Conservation (phyloP, 345 rosid genomes). For the Euphorbia tirucalli region DNA sequence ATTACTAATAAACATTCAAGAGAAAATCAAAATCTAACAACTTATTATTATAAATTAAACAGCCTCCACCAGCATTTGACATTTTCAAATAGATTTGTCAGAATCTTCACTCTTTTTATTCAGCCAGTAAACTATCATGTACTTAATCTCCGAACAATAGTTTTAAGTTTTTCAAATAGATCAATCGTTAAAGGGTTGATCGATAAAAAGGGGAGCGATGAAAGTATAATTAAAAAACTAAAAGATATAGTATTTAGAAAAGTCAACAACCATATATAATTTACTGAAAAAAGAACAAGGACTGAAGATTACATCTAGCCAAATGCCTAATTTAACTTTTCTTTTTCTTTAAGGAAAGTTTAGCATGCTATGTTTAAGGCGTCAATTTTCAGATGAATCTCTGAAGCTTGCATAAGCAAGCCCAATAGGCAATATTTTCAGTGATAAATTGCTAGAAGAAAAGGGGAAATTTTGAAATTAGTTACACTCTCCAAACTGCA, state of each 20-base stretch:
- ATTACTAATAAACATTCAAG: neutral
- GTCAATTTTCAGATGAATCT: neutral
- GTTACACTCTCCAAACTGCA: conserved; percentile 91
- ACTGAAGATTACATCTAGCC: neutral
- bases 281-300: too few species aligned
- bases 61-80: neutral
- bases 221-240: neutral
- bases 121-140: neutral
- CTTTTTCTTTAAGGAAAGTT: neutral
- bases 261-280: neutral
- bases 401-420: neutral
- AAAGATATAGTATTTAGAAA: neutral
- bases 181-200: neutral
- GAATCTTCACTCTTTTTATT: neutral
- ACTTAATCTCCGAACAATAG: neutral
- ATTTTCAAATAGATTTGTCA: too few species aligned
- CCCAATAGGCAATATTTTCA: neutral
- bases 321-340: neutral
- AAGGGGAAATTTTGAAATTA: conserved; percentile 3
- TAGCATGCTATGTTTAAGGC: neutral
- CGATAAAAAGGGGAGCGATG: neutral
- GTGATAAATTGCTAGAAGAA: neutral
- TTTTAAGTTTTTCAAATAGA: neutral
- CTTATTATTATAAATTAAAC: neutral
- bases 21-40: neutral